Conservation (phyloP, 2,329 filamentous ascomycete species). For the Aspergillus ustus region DNA sequence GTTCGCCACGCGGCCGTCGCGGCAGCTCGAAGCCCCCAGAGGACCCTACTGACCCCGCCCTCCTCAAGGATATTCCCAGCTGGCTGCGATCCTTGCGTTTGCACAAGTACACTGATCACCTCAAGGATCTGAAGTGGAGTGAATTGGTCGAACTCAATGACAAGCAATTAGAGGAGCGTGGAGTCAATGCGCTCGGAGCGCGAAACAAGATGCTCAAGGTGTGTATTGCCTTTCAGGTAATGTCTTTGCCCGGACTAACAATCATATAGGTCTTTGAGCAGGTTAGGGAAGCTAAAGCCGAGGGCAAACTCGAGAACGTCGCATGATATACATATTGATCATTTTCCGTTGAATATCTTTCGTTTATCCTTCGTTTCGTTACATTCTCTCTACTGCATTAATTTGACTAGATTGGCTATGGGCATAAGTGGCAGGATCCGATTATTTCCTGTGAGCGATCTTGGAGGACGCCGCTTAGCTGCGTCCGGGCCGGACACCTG, state of each 20-base stretch:
- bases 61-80: constrained; percentile 92
- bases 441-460: constrained; percentile 29
- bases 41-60: constrained; percentile 87
- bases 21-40: constrained; percentile 97
- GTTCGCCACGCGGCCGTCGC: constrained; percentile 87
- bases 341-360: constrained; percentile 16
- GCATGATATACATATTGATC: constrained; percentile 26
- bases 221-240: constrained; percentile 29
- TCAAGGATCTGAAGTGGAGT: constrained; percentile 97
- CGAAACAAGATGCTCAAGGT: constrained; percentile 98
- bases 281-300: constrained; percentile 79
- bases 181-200: constrained; percentile 92
- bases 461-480: constrained; percentile 24
- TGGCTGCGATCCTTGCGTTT: constrained; percentile 94
- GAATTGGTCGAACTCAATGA: constrained; percentile 92
- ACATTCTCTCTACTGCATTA: constrained; percentile 37
- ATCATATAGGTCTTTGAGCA: constrained; percentile 80
- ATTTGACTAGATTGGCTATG: constrained; percentile 32
- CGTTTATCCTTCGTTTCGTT: constrained; percentile 19
- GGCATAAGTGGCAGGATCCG: constrained; percentile 35
- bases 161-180: constrained; percentile 86
- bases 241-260: constrained; percentile 23
- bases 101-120: constrained; percentile 98
- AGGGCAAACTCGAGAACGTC: constrained; percentile 65
- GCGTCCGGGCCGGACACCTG: constrained; percentile 14